Conservation (phyloP, 495 filamentous ascomycete species). For the Eremomyces bilateralis region DNA sequence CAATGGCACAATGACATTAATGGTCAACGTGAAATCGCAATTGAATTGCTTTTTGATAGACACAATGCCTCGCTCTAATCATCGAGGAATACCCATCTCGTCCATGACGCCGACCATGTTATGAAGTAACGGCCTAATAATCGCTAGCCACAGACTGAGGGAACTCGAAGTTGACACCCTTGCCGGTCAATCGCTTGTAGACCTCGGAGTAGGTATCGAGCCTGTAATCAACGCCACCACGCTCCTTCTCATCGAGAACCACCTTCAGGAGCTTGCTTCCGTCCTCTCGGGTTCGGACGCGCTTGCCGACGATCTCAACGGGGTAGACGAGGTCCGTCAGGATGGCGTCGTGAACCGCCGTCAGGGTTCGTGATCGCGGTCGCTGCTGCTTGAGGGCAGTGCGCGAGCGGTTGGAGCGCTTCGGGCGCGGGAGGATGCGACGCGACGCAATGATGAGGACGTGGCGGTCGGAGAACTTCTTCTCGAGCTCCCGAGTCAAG, state of each 20-base stretch:
- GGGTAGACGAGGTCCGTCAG: slow-evolving; percentile 93
- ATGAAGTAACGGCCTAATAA: slow-evolving; percentile 23
- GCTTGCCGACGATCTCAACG: slow-evolving; percentile 99
- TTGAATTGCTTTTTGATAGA: too few relatives aligned
- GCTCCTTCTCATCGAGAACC: slow-evolving; percentile 98
- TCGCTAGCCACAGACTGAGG: slow-evolving; percentile 57
- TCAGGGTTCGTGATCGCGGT: slow-evolving; percentile 88
- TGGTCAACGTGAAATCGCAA: too few relatives aligned
- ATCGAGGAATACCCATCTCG: too few relatives aligned
- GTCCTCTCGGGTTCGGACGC: slow-evolving; percentile 88
- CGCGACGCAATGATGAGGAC: slow-evolving; percentile 96
- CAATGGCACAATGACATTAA: too few relatives aligned
- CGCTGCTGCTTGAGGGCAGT: slow-evolving; percentile 94
- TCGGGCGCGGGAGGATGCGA: slow-evolving; percentile 93
- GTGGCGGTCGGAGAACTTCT: slow-evolving; percentile 99
- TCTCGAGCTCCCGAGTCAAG: slow-evolving; percentile 98
- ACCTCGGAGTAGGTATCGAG: slow-evolving; percentile 98
- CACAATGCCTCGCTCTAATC: too few relatives aligned
- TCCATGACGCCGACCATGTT: slow-evolving; percentile 42
- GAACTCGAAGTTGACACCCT: slow-evolving; percentile 91
- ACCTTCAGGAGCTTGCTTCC: slow-evolving; percentile 95
- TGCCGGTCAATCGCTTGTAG: slow-evolving; percentile 87
- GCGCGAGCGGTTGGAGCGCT: slow-evolving; percentile 85
- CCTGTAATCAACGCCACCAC: slow-evolving; percentile 91
- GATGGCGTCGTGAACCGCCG: slow-evolving; percentile 92